These are phyloP conservation scores for Metschnikowia kofuensis DNA, from an alignment of 805 yeast species.

Conservation along the genomic window DNA sequence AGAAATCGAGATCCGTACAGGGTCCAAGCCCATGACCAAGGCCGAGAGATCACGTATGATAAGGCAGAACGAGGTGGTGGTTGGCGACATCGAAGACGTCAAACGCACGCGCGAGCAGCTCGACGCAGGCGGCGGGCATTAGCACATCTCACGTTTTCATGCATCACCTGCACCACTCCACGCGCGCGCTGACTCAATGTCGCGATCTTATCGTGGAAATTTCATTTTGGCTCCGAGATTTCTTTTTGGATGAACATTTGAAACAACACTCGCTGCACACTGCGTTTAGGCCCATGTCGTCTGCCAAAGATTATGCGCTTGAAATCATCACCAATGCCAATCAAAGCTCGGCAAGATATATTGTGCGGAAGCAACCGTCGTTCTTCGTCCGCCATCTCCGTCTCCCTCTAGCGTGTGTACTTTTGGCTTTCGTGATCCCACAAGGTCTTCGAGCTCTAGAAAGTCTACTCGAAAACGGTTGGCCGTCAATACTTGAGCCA, in stretches of 20 bases:
- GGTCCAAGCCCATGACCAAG: constrained; percentile 42
- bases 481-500: background rate
- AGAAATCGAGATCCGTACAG: constrained; percentile 47
- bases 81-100: constrained; percentile 48
- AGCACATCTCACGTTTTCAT: no score
- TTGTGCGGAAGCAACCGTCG: constrained; percentile 16
- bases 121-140: constrained; percentile 3
- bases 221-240: no score
- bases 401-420: constrained; percentile 15
- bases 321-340: constrained; percentile 22
- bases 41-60: constrained; percentile 51
- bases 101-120: constrained; percentile 21
- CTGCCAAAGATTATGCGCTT: constrained; percentile 28
- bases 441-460: background rate
- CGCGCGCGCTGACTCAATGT: constrained; percentile 8
- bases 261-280: no score
- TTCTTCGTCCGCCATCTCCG: constrained; percentile 15
- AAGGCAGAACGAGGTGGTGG: constrained; percentile 66
- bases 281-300: constrained; percentile 21
- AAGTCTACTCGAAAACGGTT: background rate
- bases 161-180: background rate
- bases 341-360: constrained; percentile 16
- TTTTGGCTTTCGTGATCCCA: constrained; percentile 6
- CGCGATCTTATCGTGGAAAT: constrained; percentile 4
- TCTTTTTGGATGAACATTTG: no score